These are phyloP conservation scores for Sphagnum contortum DNA, from an alignment of 225 moss, liverwort and hornwort species.

Conservation along the genomic window DNA sequence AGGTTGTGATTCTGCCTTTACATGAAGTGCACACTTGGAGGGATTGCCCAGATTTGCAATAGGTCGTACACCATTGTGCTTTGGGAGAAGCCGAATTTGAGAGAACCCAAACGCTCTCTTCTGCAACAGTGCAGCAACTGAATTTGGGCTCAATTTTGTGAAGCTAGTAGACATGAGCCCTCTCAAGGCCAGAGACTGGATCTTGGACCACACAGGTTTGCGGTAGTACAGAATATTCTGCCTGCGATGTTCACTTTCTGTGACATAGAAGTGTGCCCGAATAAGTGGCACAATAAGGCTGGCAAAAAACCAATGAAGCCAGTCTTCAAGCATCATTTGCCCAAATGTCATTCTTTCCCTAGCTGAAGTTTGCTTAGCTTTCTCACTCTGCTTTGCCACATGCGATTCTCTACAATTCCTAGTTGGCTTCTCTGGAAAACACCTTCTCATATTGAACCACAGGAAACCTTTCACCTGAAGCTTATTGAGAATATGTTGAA, in stretches of 20 bases:
- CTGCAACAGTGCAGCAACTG: constrained; percentile 48
- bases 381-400: background rate
- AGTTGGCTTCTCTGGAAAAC: background rate
- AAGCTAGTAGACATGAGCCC: constrained; percentile 54
- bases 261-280: constrained; percentile 85
- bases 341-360: constrained; percentile 16
- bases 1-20: constrained; percentile 10
- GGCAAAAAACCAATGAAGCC: constrained; percentile 76
- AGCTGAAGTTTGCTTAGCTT: background rate
- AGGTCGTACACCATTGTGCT: constrained; percentile 74
- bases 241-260: constrained; percentile 84
- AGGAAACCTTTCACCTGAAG: constrained; percentile 25
- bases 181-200: constrained; percentile 53
- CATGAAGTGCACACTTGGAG: constrained; percentile 58
- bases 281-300: constrained; percentile 66
- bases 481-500: constrained; percentile 48
- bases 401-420: background rate
- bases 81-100: constrained; percentile 74
- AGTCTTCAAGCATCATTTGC: constrained; percentile 53
- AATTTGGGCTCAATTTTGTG: constrained; percentile 42
- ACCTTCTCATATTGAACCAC: constrained; percentile 40
- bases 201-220: constrained; percentile 93
- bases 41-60: constrained; percentile 82
- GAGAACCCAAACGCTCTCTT: constrained; percentile 74
- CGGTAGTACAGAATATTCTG: constrained; percentile 86